Evolutionary conservation across 1,284 basidiomycete species (phyloP).

Genomic region (Phlebopus sp.): DNA sequence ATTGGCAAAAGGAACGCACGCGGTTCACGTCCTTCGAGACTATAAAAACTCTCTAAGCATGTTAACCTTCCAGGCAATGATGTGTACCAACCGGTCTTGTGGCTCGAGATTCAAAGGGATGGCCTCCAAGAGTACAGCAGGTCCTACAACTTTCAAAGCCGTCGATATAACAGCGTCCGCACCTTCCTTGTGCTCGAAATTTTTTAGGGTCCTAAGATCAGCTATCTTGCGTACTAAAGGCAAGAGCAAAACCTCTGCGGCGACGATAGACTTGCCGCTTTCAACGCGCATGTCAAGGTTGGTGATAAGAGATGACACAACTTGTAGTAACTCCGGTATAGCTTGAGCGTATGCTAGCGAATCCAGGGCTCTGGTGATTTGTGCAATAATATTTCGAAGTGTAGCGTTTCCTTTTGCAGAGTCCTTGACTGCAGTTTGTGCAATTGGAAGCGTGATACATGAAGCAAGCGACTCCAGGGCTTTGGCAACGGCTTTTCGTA

Average conservation of each 20-base stretch:
- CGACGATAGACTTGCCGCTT: constrained; percentile 45
- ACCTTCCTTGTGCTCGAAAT: constrained; percentile 89
- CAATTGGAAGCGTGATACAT: constrained; percentile 68
- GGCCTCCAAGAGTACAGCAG: constrained; percentile 70
- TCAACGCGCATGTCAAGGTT: constrained; percentile 42
- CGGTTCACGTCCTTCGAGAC: constrained; percentile 61
- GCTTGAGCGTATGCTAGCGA: constrained; percentile 66
- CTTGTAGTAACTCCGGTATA: constrained; percentile 69
- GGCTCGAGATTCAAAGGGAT: constrained; percentile 89
- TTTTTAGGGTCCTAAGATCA: constrained; percentile 73
- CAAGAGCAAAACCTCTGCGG: constrained; percentile 71
- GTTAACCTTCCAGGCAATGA: background rate
- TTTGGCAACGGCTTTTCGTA: constrained; percentile 62
- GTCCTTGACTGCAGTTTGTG: constrained; percentile 50
- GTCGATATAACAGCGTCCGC: constrained; percentile 81
- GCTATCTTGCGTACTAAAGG: constrained; percentile 76
- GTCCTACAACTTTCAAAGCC: constrained; percentile 86
- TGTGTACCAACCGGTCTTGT: constrained; percentile 59
- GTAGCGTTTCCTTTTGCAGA: constrained; percentile 44
- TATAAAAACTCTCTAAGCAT: constrained; percentile 27
- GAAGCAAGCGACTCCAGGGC: constrained; percentile 62
- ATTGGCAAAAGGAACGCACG: constrained; percentile 93
- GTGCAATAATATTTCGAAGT: constrained; percentile 60
- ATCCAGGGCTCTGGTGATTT: constrained; percentile 65
- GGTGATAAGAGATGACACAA: constrained; percentile 55